These are phyloP conservation scores for Cystofilobasidium capitatum DNA, from an alignment of 768 basidiomycete species.

Conservation along the genomic window DNA sequence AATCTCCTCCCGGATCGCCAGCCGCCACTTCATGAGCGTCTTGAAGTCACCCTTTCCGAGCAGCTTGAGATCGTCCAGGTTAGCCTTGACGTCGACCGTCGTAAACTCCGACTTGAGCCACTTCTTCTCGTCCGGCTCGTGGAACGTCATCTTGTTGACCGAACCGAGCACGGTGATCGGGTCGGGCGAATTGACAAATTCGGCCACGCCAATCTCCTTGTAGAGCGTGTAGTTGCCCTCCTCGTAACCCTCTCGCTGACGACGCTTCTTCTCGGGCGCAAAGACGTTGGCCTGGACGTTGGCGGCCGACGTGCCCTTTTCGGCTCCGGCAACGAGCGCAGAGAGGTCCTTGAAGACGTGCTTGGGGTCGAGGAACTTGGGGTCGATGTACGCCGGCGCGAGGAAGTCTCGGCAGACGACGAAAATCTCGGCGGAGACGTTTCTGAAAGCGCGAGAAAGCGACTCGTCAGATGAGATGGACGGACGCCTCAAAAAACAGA, in stretches of 20 bases:
- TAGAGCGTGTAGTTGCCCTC: conserved; percentile 90
- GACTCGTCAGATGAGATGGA: background rate
- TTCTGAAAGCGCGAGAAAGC: conserved; percentile 48
- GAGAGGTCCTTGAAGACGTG: conserved; percentile 93
- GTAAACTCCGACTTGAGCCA: conserved; percentile 68
- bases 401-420: conserved; percentile 93
- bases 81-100: conserved; percentile 66
- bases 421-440: conserved; percentile 99
- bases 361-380: conserved; percentile 92
- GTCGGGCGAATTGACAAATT: conserved; percentile 60
- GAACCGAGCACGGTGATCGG: conserved; percentile 69
- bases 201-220: conserved; percentile 56
- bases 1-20: conserved; percentile 77
- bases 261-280: conserved; percentile 90
- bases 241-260: conserved; percentile 86
- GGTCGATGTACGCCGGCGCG: conserved; percentile 90
- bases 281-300: conserved; percentile 73
- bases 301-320: conserved; percentile 46
- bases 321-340: conserved; percentile 35
- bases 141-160: conserved; percentile 37
- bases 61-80: conserved; percentile 86
- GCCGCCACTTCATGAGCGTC: conserved; percentile 77
- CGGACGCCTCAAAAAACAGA: background rate
- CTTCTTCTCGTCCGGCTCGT: conserved; percentile 40
- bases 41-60: conserved; percentile 98